These are phyloP conservation scores for Pestalotiopsis sp. DNA, from an alignment of 2,329 filamentous ascomycete species.

Conservation along the genomic window DNA sequence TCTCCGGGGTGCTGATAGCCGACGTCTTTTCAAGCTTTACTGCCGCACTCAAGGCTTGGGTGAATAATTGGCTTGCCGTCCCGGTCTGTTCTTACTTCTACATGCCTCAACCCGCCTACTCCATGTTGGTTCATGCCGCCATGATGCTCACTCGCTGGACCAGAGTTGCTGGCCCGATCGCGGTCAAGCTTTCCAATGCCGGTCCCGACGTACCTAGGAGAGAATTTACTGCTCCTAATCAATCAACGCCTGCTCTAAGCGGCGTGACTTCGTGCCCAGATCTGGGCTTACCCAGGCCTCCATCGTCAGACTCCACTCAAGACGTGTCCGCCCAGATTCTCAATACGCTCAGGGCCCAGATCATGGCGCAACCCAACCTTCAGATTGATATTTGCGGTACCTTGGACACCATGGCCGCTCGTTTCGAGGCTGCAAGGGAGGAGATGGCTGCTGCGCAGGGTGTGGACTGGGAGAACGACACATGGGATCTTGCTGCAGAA, in stretches of 20 bases:
- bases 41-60: background rate
- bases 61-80: background rate
- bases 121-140: background rate
- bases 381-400: conserved; percentile 1
- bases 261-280: conserved; percentile 3
- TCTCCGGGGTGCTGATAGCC: background rate
- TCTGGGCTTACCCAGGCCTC: background rate
- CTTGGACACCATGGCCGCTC: background rate
- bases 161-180: background rate
- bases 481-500: conserved; percentile 5
- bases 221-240: background rate
- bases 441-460: background rate
- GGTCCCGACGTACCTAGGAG: background rate
- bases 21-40: conserved; percentile 1
- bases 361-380: background rate
- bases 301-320: background rate
- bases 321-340: background rate
- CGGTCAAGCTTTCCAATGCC: background rate
- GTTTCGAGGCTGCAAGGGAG: conserved; percentile 2
- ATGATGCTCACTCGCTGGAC: conserved; percentile 1
- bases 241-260: background rate
- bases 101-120: background rate
- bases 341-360: background rate
- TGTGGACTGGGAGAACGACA: background rate
- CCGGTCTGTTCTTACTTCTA: conserved; percentile 5